Percentiles rank a stretch among this genome's conserved stretches.
Evolutionary conservation across 1,284 basidiomycete species (phyloP).

Genomic region (Lignosus rhinocerotis): DNA sequence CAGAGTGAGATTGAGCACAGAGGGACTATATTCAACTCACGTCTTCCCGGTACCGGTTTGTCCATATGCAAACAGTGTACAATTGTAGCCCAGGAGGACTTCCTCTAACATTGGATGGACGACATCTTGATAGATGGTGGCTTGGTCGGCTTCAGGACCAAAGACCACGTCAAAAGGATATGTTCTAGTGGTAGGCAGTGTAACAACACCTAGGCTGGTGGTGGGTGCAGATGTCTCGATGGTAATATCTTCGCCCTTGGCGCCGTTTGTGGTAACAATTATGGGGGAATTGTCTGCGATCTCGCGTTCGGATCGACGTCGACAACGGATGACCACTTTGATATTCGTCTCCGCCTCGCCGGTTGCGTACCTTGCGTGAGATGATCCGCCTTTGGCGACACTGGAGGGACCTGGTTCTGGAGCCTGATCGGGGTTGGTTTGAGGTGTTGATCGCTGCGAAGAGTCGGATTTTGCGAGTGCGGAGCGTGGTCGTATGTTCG

Average conservation of each 20-base stretch:
- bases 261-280: constrained; percentile 75
- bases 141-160: constrained; percentile 96
- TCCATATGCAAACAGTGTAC: constrained; percentile 98
- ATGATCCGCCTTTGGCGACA: constrained; percentile 11
- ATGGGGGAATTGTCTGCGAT: constrained; percentile 79
- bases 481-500: constrained; percentile 29
- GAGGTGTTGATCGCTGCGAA: constrained; percentile 33
- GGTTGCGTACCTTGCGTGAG: constrained; percentile 19
- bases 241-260: constrained; percentile 73
- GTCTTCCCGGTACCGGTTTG: constrained; percentile 99
- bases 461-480: constrained; percentile 33
- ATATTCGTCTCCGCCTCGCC: constrained; percentile 74
- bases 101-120: constrained; percentile 92
- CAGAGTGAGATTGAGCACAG: constrained; percentile 1
- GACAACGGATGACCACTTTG: constrained; percentile 88
- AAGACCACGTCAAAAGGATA: constrained; percentile 95
- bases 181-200: constrained; percentile 70
- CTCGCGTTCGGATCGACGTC: constrained; percentile 81
- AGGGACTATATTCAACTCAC: constrained; percentile 50
- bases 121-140: constrained; percentile 92
- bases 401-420: constrained; percentile 23
- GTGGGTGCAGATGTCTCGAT: constrained; percentile 74
- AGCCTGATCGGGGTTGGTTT: constrained; percentile 30
- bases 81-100: constrained; percentile 95
- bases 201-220: constrained; percentile 67